Evolutionary conservation across 257 asterid genomes (phyloP).

Genomic region (Solanum tacnaense): DNA sequence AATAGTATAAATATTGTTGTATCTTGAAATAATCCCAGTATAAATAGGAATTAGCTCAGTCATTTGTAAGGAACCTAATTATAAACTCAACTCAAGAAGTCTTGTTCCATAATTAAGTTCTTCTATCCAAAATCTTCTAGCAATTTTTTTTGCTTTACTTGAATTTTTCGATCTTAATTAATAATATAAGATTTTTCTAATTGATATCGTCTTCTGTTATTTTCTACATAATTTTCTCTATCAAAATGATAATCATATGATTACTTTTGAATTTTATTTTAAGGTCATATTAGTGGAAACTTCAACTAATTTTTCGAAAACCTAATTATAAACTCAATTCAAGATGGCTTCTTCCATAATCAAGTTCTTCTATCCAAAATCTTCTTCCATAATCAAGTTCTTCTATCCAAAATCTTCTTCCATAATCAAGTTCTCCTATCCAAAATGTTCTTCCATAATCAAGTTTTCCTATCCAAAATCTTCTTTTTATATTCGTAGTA

Average conservation of each 20-base stretch:
- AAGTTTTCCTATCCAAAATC: no score
- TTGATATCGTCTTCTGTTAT: no score
- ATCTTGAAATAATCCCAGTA: background rate
- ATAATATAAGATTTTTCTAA: background rate
- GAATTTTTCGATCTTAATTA: no score
- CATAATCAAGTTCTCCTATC: no score
- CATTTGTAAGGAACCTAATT: background rate
- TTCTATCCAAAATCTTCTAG: background rate
- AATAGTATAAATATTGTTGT: background rate
- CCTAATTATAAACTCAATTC: background rate
- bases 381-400: no score
- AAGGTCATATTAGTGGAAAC: background rate
- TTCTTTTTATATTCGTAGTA: background rate
- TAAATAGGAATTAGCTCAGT: background rate
- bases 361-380: no score
- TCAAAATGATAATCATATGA: background rate
- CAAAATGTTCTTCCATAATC: no score
- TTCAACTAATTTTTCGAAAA: background rate
- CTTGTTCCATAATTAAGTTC: background rate
- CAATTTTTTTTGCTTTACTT: background rate
- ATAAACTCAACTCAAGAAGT: background rate
- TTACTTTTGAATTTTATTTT: background rate
- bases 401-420: no score
- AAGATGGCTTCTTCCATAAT: no score
- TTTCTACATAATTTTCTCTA: background rate